Evolutionary conservation across 2,329 filamentous ascomycete species (phyloP).

Genomic region (Aaosphaeria arxii): DNA sequence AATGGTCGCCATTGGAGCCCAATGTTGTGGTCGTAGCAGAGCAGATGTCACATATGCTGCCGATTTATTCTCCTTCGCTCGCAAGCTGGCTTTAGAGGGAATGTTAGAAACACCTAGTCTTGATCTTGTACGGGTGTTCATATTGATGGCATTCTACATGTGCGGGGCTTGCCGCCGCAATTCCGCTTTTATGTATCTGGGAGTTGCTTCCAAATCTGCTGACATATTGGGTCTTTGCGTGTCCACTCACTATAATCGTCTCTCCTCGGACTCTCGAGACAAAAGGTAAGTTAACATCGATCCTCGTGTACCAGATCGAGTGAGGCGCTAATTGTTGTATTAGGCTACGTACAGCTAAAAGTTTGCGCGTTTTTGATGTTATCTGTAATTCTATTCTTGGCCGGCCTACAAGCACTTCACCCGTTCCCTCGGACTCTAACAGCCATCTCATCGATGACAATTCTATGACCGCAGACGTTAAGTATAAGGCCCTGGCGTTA

Average conservation of each 20-base stretch:
- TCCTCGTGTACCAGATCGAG: no score
- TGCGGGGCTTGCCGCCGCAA: slow-evolving; percentile 58
- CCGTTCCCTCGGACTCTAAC: slow-evolving; percentile 9
- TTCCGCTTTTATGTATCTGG: slow-evolving; percentile 62
- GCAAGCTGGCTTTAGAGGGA: slow-evolving; percentile 47
- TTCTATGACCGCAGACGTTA: not conserved
- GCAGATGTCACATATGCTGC: slow-evolving; percentile 26
- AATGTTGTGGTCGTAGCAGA: slow-evolving; percentile 33
- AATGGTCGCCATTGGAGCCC: slow-evolving; percentile 54
- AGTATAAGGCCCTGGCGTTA: slow-evolving; percentile 10
- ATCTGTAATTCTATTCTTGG: slow-evolving; percentile 50
- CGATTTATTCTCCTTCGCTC: slow-evolving; percentile 49
- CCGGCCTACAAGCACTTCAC: slow-evolving; percentile 35
- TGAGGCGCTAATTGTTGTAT: no score
- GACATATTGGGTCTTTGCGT: slow-evolving; percentile 56
- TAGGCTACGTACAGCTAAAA: slow-evolving; percentile 47
- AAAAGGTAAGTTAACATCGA: slow-evolving; percentile 8
- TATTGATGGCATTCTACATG: slow-evolving; percentile 60
- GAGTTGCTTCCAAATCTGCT: slow-evolving; percentile 57
- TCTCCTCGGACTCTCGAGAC: slow-evolving; percentile 3
- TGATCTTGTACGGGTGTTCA: slow-evolving; percentile 51
- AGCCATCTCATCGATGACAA: not conserved
- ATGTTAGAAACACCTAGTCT: slow-evolving; percentile 56
- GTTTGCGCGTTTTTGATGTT: slow-evolving; percentile 47
- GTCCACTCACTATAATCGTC: slow-evolving; percentile 24